Conservation (phyloP, 768 basidiomycete species). For the Sarcodon aspratus region DNA sequence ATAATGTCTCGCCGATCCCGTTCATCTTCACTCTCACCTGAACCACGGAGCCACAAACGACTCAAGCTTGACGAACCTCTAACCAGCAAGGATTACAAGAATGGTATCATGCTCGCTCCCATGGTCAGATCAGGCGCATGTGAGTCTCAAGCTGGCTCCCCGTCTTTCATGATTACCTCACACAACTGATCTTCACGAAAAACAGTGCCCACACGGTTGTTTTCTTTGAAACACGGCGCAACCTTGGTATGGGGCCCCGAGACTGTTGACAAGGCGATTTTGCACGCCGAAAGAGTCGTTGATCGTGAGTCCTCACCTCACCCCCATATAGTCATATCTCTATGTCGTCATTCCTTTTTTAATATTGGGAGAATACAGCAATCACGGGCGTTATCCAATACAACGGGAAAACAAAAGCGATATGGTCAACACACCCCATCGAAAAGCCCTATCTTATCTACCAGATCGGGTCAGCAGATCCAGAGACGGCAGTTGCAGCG, state of each 20-base stretch:
- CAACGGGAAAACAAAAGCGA: constrained; percentile 70
- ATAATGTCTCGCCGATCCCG: constrained; percentile 42
- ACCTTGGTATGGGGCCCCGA: constrained; percentile 96
- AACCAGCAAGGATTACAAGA: constrained; percentile 65
- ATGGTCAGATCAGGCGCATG: constrained; percentile 94
- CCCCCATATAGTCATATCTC: not conserved
- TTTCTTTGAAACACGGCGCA: constrained; percentile 87
- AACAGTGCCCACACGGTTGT: constrained; percentile 74
- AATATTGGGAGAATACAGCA: constrained; percentile 31
- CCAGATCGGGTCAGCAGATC: constrained; percentile 88
- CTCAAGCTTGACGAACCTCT: constrained; percentile 41
- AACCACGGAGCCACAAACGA: constrained; percentile 35
- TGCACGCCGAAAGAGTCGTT: constrained; percentile 73
- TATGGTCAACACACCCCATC: constrained; percentile 88
- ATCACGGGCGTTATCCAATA: constrained; percentile 81
- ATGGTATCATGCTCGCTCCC: constrained; percentile 91
- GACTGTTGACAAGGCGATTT: constrained; percentile 90
- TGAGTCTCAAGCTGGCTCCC: constrained; percentile 27
- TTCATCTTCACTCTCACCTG: constrained; percentile 35
- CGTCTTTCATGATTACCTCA: constrained; percentile 6
- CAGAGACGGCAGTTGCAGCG: constrained; percentile 85
- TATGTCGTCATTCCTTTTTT: constrained; percentile 1
- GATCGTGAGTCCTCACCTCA: constrained; percentile 54
- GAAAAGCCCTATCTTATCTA: constrained; percentile 93
- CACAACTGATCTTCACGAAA: constrained; percentile 6